Evolutionary conservation across 441 rosid species (phyloP).

Genomic region (Geranium incanum): DNA sequence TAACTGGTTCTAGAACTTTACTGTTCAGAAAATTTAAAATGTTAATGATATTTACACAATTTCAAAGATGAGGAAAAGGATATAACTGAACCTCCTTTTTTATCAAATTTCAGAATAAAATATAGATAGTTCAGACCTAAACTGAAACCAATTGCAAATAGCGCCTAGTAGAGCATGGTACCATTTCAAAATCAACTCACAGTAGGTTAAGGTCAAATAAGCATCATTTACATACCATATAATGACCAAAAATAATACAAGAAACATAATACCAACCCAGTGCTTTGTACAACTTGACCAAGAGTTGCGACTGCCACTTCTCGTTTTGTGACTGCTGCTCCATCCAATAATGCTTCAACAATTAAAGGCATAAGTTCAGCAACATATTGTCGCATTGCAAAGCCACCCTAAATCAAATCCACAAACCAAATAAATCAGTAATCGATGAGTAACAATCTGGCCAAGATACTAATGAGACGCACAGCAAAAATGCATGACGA

Average conservation of each 20-base stretch:
- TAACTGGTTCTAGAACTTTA: conserved; percentile 1
- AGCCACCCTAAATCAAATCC: conserved; percentile 73
- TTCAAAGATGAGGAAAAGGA: not conserved
- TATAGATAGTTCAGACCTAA: not conserved
- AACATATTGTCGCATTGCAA: conserved; percentile 87
- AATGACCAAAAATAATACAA: conserved; percentile 10
- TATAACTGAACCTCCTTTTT: not conserved
- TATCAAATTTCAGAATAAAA: not conserved
- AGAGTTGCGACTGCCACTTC: conserved; percentile 99
- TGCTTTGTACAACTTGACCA: conserved; percentile 98
- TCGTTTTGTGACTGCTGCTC: conserved; percentile 91
- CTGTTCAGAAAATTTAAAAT: not conserved
- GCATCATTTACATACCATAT: conserved; percentile 5
- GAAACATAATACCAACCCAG: conserved; percentile 59
- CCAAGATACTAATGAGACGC: conserved; percentile 3
- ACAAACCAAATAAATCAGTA: conserved; percentile 21
- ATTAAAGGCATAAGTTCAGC: conserved; percentile 96
- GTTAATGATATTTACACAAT: not conserved
- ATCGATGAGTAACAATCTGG: not conserved
- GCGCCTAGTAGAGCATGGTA: not conserved
- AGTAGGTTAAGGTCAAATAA: not conserved
- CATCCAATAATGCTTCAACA: conserved; percentile 98
- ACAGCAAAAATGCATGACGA: not conserved
- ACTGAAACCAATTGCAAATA: not conserved
- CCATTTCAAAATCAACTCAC: not conserved